These are phyloP conservation scores for Botryotinia globosa DNA, from an alignment of 2,329 filamentous ascomycete genomes.

Conservation along the genomic window DNA sequence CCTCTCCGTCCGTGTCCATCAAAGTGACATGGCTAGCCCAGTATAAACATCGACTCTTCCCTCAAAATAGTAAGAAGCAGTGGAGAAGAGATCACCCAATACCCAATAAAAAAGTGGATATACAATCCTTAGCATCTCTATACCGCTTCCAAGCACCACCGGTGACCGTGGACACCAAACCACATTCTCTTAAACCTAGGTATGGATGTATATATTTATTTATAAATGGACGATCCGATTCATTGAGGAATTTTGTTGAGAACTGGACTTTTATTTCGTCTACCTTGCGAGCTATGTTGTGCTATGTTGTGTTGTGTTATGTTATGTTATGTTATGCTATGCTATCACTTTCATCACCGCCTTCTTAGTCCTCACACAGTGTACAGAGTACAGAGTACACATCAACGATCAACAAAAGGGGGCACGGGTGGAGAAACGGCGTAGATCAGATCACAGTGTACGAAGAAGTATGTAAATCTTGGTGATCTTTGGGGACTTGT, in stretches of 20 bases:
- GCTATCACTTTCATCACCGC: background rate
- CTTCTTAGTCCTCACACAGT: background rate
- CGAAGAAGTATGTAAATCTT: background rate
- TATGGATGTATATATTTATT: background rate
- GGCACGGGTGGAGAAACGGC: background rate
- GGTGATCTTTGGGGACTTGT: background rate
- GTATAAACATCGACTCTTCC: background rate
- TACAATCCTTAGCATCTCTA: background rate
- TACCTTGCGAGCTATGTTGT: background rate
- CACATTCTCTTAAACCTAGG: background rate
- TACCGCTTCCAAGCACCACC: background rate
- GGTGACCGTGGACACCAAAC: background rate
- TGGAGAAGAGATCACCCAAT: constrained; percentile 6
- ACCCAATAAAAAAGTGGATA: background rate
- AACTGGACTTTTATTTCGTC: background rate
- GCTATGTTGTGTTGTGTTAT: no score
- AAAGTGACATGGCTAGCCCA: background rate
- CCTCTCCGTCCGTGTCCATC: background rate
- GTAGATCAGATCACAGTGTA: background rate
- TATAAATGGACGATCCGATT: background rate
- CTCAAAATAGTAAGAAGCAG: background rate
- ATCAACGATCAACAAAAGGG: background rate
- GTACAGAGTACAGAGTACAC: background rate
- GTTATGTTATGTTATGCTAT: background rate
- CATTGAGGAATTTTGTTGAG: constrained; percentile 1